phyloP scores from a whole-genome alignment of 495 filamentous ascomycete species.

The Lasiosphaeria miniovina region DNA sequence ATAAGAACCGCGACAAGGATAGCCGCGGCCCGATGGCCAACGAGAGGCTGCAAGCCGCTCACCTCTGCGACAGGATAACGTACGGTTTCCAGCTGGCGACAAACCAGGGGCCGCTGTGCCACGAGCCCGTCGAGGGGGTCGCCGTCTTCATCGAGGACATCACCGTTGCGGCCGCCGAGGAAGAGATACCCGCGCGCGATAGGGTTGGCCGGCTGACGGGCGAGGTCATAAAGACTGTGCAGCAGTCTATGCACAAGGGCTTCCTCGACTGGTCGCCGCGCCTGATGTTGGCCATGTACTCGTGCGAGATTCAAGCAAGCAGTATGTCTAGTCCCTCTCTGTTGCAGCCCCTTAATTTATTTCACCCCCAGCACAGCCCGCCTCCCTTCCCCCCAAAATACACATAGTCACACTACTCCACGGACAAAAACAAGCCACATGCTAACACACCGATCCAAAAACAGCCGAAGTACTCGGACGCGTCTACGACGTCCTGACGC shows the following conservation, averaged over 20 bases:
- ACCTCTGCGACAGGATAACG: conserved; percentile 84
- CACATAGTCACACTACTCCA: neutral
- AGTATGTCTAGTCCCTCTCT: conserved; percentile 55
- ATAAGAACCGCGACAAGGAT: conserved; percentile 27
- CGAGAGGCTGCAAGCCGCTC: conserved; percentile 61
- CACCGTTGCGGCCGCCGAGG: conserved; percentile 47
- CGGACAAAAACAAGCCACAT: neutral
- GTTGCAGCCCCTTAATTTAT: neutral
- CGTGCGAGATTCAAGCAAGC: conserved; percentile 92
- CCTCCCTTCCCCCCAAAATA: conserved; percentile 1
- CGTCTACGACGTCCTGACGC: conserved; percentile 90
- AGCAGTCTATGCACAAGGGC: conserved; percentile 77
- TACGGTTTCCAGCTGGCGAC: conserved; percentile 96
- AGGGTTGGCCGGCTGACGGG: conserved; percentile 79
- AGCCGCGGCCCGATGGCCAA: conserved; percentile 18
- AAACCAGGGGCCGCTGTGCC: conserved; percentile 82
- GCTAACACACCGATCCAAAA: conserved; percentile 1
- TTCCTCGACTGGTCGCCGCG: conserved; percentile 96
- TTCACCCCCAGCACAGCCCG: neutral
- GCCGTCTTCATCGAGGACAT: conserved; percentile 89
- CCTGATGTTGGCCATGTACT: conserved; percentile 96
- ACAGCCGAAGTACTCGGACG: conserved; percentile 88
- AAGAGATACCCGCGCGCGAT: conserved; percentile 61
- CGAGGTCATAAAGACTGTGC: conserved; percentile 83
- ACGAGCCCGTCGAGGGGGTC: conserved; percentile 90